Evolutionary conservation across 495 filamentous ascomycete species (phyloP).

Genomic region (Podospora didyma): DNA sequence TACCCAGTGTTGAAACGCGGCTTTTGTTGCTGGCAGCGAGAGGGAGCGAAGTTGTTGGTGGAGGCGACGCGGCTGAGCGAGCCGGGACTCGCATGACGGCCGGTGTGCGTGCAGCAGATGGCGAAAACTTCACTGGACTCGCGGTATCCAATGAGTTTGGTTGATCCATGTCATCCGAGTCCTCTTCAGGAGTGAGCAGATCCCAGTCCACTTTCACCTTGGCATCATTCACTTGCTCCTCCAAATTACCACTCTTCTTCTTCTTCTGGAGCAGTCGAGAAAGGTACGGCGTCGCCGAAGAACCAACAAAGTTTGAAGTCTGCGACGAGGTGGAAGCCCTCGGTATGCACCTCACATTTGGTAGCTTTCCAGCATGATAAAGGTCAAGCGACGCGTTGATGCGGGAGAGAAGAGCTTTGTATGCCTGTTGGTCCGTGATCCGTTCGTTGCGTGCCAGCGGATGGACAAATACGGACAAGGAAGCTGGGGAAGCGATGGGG

Average conservation of each 20-base stretch:
- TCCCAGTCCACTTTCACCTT: constrained; percentile 54
- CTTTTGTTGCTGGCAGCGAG: constrained; percentile 56
- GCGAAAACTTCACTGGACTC: constrained; percentile 17
- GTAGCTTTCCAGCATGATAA: constrained; percentile 43
- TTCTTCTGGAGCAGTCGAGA: constrained; percentile 64
- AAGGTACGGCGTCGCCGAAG: constrained; percentile 70
- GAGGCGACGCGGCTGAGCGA: constrained; percentile 53
- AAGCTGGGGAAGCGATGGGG: constrained; percentile 11
- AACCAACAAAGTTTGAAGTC: constrained; percentile 49
- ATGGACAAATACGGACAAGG: constrained; percentile 58
- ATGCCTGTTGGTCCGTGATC: constrained; percentile 50
- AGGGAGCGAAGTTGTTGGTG: constrained; percentile 34
- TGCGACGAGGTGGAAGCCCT: not conserved
- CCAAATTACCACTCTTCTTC: constrained; percentile 61
- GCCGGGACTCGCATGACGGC: constrained; percentile 53
- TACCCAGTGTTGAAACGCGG: constrained; percentile 18
- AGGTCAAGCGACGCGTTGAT: constrained; percentile 44
- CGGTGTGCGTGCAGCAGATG: constrained; percentile 30
- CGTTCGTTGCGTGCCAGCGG: constrained; percentile 60
- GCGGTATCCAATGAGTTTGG: constrained; percentile 13
- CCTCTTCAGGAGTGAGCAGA: constrained; percentile 44
- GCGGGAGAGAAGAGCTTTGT: constrained; percentile 43
- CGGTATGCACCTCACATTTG: constrained; percentile 40
- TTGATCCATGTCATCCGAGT: constrained; percentile 43
- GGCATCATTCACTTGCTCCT: constrained; percentile 54